phyloP scores from a whole-genome alignment of 73 alveolate species.

The Loxodes magnus region DNA sequence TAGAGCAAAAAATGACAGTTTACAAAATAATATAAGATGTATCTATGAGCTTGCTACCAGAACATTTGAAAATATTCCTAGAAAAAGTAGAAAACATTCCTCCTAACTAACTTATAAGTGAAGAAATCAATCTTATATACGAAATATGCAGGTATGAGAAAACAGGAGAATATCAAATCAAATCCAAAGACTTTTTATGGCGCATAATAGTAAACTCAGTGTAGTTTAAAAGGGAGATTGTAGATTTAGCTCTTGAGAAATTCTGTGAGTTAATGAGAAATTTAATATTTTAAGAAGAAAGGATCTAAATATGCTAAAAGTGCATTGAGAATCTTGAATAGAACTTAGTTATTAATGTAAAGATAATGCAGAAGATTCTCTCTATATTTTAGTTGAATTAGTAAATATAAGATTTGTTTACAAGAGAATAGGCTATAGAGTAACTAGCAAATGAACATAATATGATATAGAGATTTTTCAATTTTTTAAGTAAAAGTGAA shows the following conservation, averaged over 20 bases:
- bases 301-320: not conserved
- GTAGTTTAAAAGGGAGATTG: not conserved
- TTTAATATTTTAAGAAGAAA: not conserved
- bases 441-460: conserved; percentile 12
- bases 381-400: not conserved
- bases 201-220: not conserved
- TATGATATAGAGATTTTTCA: too few species aligned
- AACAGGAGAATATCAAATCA: conserved; percentile 13
- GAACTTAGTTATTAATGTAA: conserved; percentile 9
- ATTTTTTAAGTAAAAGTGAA: too few species aligned
- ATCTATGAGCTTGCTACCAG: conserved; percentile 18
- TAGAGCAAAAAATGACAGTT: conserved; percentile 47
- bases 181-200: conserved; percentile 10
- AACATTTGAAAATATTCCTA: conserved; percentile 24
- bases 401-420: conserved; percentile 3
- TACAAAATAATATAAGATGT: conserved; percentile 47
- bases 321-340: conserved; percentile 6
- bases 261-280: not conserved
- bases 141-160: conserved; percentile 31
- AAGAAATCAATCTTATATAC: conserved; percentile 37
- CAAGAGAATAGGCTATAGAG: conserved; percentile 12
- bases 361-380: conserved; percentile 12
- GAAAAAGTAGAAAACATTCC: conserved; percentile 28
- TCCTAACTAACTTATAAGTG: conserved; percentile 29
- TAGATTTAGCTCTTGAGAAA: conserved; percentile 7